Evolutionary conservation across 345 rosid species (phyloP), one percentile per base, ranked within the genome.

Genomic region (Raphanus raphanistrum): DNA sequence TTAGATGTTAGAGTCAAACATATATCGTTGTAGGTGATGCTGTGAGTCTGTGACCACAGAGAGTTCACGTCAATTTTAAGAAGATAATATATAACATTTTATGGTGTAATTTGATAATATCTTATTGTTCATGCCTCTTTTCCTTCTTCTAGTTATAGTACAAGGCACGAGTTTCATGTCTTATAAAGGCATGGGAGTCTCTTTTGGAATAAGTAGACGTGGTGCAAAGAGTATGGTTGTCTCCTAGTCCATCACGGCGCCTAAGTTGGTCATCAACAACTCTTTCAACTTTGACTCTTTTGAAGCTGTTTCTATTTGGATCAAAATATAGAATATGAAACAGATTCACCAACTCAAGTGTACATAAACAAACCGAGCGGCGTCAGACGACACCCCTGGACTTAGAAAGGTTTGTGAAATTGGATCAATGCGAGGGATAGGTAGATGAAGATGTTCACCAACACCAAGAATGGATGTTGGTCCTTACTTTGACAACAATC

Each of bases 1-100:
- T 31, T 58, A 45, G 36, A 32, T 60, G 79, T 4, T 76, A 0
- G 68, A 61, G 52, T 59, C 68, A 60, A 70, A 76, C 63, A 33
- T 28, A 26, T 55, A 27, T 55, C 41, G 35, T 61, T 17, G 21
- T 27, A 26, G 32, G 29, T 27, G 45, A 57, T 55, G 57, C 8
- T 27, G 31, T 27, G 45, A 57, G 36, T 38, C 8, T 27, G 31
- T 31, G n/a, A 36, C 1, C 45, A 67, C 72, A 75, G 7, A 26
- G 17, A 55, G 28, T 25, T 36, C n/a, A 36, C n/a, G 15, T 28
- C 15, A 57, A 11, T 16, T 15, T 1, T 5, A 48, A 32, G 13
- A 73, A 48, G 5, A 62, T 43, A 11, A 63, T 8, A 32, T 62
- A 62, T 59, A 59, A 27, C 63, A 27, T 3, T 59, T 59, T 60